Base-by-base conservation (phyloP, 2,329 filamentous ascomycete species). In the Cladobotryum protrusum region DNA sequence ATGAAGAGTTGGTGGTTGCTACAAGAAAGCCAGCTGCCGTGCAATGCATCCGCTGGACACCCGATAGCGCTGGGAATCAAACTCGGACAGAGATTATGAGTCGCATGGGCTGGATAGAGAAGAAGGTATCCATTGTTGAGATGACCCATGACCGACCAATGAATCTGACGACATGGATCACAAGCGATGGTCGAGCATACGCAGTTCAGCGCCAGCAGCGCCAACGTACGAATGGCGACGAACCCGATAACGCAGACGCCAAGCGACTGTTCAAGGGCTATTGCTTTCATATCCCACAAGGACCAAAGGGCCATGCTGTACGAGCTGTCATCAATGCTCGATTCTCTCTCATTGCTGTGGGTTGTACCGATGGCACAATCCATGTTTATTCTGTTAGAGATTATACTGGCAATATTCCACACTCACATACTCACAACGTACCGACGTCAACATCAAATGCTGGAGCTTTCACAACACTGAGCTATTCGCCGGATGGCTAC, bases 111-210 rank as follows among this genome's bases (percentile, higher is more conserved):
- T 96, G 90, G 85, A 70, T 96, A 18, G 82, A 85, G 47, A 91
- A 88, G 66, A 92, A 87, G 67, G 76, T 79, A 1, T 81, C 78
- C 2, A 81, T 97, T 47, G 74, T 77, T 15, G 88, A 95, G 60
- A 95, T 99, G 86, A 86, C 92, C 2, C 85, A 95, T 64, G 93
- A 99, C 66, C 82, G 92, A 53, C 92, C 93, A 1, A 99, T 99
- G 91, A 96, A 95, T 61, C 75, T 99, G 12, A 85, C 88, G 9
- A 89, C 91, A 9, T 99, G 93, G 93, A 81, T 96, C 50, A 93
- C 89, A 5, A 87, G 77, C 60, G 90, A 95, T 60, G 93, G 93
- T 6, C 83, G 83, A 64, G 90, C 85, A 2, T 97, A 95, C 68
- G 91, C 92, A 15, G 91, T 97, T 19, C 93, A 97, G 67, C 82